Conservation (phyloP, 2,329 filamentous ascomycete species). For the Neonectria coccinea region DNA sequence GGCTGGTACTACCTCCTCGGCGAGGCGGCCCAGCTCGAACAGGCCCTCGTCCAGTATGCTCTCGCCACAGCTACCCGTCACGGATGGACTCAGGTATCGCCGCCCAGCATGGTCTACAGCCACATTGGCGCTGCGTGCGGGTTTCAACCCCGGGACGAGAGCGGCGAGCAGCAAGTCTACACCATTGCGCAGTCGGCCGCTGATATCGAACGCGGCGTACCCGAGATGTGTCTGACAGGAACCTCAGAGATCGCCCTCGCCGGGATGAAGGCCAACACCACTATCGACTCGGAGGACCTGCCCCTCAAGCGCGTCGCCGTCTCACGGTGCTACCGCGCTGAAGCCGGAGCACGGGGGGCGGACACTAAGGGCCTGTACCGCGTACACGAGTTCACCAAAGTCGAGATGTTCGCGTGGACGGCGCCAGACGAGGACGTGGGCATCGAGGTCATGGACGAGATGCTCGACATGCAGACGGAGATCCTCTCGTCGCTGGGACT, state of each 20-base stretch:
- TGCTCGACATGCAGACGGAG: conserved; percentile 87
- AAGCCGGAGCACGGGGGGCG: conserved; percentile 89
- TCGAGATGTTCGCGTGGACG: conserved; percentile 97
- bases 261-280: conserved; percentile 83
- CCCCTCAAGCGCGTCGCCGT: conserved; percentile 85
- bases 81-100: conserved; percentile 84
- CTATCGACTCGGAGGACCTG: conserved; percentile 72
- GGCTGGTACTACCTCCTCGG: conserved; percentile 98
- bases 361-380: conserved; percentile 96
- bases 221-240: conserved; percentile 81
- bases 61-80: conserved; percentile 76
- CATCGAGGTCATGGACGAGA: conserved; percentile 79
- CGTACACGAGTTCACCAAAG: conserved; percentile 98
- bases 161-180: conserved; percentile 95
- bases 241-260: conserved; percentile 97
- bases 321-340: conserved; percentile 94
- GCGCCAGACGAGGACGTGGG: conserved; percentile 64
- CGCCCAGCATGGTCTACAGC: conserved; percentile 90
- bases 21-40: conserved; percentile 92
- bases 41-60: conserved; percentile 90
- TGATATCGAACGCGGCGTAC: conserved; percentile 71
- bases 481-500: conserved; percentile 83
- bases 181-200: conserved; percentile 74
- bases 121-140: conserved; percentile 93
- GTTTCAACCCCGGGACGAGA: conserved; percentile 91